Conservation (phyloP, 306 rosid species). For the Ochetophila trinervis region DNA sequence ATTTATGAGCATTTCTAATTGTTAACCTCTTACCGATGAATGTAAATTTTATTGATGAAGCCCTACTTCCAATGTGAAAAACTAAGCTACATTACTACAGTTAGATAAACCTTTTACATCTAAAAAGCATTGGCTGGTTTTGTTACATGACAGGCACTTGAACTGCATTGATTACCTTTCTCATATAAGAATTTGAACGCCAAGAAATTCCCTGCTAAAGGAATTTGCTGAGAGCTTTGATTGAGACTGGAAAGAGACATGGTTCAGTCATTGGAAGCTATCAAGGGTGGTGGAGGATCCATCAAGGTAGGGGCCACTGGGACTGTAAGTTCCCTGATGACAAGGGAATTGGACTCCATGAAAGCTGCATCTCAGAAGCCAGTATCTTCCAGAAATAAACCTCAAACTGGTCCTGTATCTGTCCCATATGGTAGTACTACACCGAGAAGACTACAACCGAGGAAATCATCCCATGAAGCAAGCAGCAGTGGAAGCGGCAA, state of each 20-base stretch:
- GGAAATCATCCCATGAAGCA: slow-evolving; percentile 58
- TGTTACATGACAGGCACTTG: slow-evolving; percentile 40
- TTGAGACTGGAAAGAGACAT: slow-evolving; percentile 38
- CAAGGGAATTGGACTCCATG: slow-evolving; percentile 73
- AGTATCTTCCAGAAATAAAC: slow-evolving; percentile 48
- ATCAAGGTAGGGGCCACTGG: slow-evolving; percentile 82
- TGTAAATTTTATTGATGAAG: not conserved
- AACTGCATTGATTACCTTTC: slow-evolving; percentile 28
- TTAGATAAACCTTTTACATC: slow-evolving; percentile 18
- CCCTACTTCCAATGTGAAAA: slow-evolving; percentile 8
- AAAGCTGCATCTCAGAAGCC: slow-evolving; percentile 46
- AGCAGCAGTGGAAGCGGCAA: slow-evolving; percentile 57
- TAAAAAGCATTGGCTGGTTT: slow-evolving; percentile 24
- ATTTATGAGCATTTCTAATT: not conserved
- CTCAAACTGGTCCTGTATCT: slow-evolving; percentile 39
- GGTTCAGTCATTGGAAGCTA: slow-evolving; percentile 69
- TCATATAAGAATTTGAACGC: slow-evolving; percentile 2
- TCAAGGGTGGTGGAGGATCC: slow-evolving; percentile 82
- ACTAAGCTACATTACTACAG: slow-evolving; percentile 6
- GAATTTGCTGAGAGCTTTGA: slow-evolving; percentile 23
- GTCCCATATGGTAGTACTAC: slow-evolving; percentile 42
- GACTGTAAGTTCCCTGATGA: slow-evolving; percentile 75
- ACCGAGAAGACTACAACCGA: slow-evolving; percentile 50
- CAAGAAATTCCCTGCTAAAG: slow-evolving; percentile 11
- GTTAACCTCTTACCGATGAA: not conserved